These are phyloP conservation scores for Fusarium sp. DNA, from an alignment of 2,329 filamentous ascomycete species.

Conservation along the genomic window DNA sequence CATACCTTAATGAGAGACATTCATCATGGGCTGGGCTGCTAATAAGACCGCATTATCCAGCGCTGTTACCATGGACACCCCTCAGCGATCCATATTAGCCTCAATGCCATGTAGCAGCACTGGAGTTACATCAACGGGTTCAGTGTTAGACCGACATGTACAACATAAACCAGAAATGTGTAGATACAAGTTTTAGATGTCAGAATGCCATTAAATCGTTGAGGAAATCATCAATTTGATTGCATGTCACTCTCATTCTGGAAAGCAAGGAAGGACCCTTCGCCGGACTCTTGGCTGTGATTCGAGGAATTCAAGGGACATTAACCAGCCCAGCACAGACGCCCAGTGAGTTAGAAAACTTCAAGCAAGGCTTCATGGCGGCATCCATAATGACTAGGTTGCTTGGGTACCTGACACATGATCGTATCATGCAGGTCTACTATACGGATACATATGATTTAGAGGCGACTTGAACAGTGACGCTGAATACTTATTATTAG, in stretches of 20 bases:
- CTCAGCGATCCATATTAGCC: slow-evolving; percentile 13
- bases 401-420: slow-evolving; percentile 20
- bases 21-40: slow-evolving; percentile 15
- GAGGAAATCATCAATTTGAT: slow-evolving; percentile 4
- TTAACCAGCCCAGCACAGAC: slow-evolving; percentile 29
- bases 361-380: slow-evolving; percentile 26
- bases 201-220: background rate
- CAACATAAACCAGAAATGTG: background rate
- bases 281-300: slow-evolving; percentile 18
- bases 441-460: background rate
- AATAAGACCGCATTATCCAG: slow-evolving; percentile 15
- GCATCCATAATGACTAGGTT: slow-evolving; percentile 20
- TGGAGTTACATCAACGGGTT: background rate
- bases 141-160: background rate
- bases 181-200: background rate
- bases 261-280: slow-evolving; percentile 20
- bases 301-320: slow-evolving; percentile 30
- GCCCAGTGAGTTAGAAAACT: slow-evolving; percentile 13
- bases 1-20: slow-evolving; percentile 23
- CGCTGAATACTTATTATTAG: slow-evolving; percentile 1
- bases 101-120: slow-evolving; percentile 14
- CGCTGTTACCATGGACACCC: slow-evolving; percentile 32
- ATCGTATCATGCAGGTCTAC: slow-evolving; percentile 13
- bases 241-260: background rate
- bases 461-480: background rate